These are phyloP conservation scores for Yarrowia bubula DNA, from an alignment of 805 yeast species.

Conservation along the genomic window DNA sequence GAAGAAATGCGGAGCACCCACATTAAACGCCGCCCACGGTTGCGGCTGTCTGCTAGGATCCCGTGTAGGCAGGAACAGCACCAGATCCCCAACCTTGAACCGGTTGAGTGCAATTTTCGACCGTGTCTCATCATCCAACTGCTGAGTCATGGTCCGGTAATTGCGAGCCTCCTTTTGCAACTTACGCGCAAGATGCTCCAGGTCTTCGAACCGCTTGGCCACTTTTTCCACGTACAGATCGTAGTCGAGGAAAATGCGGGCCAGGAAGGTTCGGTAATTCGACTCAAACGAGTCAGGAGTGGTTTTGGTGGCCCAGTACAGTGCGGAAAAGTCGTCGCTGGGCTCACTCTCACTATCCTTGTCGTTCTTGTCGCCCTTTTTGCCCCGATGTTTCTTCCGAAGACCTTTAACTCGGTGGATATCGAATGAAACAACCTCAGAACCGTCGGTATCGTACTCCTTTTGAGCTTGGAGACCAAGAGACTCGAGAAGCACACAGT, in stretches of 20 bases:
- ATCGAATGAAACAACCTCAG: constrained; percentile 42
- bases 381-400: constrained; percentile 20
- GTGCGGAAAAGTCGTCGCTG: constrained; percentile 27
- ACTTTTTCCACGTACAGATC: constrained; percentile 47
- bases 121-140: constrained; percentile 39
- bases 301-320: constrained; percentile 51
- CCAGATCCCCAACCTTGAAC: constrained; percentile 74
- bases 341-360: constrained; percentile 13
- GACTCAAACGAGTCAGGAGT: neutral
- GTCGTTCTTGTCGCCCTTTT: neutral
- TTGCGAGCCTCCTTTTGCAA: constrained; percentile 68
- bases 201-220: constrained; percentile 77
- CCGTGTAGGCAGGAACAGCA: constrained; percentile 78
- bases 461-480: constrained; percentile 54
- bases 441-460: constrained; percentile 43
- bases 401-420: constrained; percentile 73
- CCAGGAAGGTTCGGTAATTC: constrained; percentile 33
- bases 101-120: constrained; percentile 63
- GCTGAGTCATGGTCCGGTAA: constrained; percentile 42
- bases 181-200: constrained; percentile 83
- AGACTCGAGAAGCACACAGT: constrained; percentile 62
- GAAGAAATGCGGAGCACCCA: constrained; percentile 83
- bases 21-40: constrained; percentile 95
- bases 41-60: constrained; percentile 44
- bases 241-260: constrained; percentile 42